Conservation (phyloP, 179 eudicot species). For the Monotropa hypopitys region DNA sequence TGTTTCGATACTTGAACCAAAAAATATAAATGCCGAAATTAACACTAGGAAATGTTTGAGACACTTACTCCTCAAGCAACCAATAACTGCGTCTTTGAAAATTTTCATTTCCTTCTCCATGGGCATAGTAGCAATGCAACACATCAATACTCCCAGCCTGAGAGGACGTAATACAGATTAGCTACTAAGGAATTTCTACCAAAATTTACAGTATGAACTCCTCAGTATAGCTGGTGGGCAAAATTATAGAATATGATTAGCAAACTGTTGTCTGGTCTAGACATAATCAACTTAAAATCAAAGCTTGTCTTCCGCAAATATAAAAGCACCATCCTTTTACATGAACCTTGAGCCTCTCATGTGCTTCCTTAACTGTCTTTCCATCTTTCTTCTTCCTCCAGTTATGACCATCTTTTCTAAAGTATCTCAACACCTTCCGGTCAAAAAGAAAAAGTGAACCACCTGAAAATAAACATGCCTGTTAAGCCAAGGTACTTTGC, state of each 20-base stretch:
- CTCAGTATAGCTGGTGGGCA: too few species aligned
- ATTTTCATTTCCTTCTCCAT: slow-evolving; percentile 20
- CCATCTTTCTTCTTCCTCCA: slow-evolving; percentile 80
- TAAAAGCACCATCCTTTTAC: not conserved
- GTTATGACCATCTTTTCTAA: slow-evolving; percentile 59
- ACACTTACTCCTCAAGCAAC: slow-evolving; percentile 21
- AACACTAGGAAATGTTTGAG: not conserved
- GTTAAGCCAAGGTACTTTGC: slow-evolving; percentile 7
- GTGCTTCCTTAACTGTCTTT: slow-evolving; percentile 65
- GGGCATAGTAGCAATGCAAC: slow-evolving; percentile 21
- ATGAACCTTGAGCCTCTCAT: slow-evolving; percentile 55
- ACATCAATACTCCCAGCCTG: slow-evolving; percentile 19
- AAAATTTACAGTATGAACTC: not conserved
- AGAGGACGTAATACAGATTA: slow-evolving; percentile 3
- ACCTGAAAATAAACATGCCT: slow-evolving; percentile 22
- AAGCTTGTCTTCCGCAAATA: not conserved
- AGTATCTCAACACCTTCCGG: slow-evolving; percentile 54
- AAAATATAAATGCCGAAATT: not conserved
- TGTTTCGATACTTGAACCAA: slow-evolving; percentile 5
- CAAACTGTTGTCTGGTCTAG: not conserved
- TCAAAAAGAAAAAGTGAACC: slow-evolving; percentile 67
- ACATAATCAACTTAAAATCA: not conserved
- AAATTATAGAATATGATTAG: not conserved
- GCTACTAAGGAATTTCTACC: not conserved
- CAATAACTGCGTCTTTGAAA: slow-evolving; percentile 24